Evolutionary conservation across 345 rosid species (phyloP).

Genomic region (Eucalyptus erythrocorys): DNA sequence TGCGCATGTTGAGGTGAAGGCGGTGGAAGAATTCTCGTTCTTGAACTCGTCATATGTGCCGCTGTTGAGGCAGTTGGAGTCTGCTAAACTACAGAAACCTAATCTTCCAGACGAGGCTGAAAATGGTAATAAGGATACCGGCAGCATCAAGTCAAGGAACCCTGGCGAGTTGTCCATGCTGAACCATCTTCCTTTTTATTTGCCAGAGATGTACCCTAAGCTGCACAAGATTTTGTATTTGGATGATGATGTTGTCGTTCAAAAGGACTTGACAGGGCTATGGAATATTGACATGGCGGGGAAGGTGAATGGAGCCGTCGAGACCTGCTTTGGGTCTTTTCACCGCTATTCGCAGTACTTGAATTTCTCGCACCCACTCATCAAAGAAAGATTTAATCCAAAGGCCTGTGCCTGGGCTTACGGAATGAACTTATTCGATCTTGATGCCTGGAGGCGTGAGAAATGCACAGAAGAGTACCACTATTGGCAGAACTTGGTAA

Average conservation of each 20-base stretch:
- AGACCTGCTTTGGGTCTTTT: conserved; percentile 88
- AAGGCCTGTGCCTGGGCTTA: conserved; percentile 92
- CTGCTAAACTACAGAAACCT: conserved; percentile 43
- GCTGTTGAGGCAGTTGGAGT: conserved; percentile 59
- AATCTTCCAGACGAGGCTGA: conserved; percentile 30
- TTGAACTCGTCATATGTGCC: conserved; percentile 68
- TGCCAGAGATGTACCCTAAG: conserved; percentile 85
- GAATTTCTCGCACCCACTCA: conserved; percentile 63
- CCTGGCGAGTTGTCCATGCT: conserved; percentile 57
- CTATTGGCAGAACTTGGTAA: conserved; percentile 13
- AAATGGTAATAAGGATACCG: conserved; percentile 24
- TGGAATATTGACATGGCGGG: conserved; percentile 86
- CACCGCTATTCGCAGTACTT: conserved; percentile 72
- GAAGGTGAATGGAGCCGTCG: conserved; percentile 92
- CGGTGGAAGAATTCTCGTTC: conserved; percentile 57
- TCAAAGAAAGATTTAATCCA: conserved; percentile 60
- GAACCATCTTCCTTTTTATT: conserved; percentile 77
- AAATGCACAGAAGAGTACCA: conserved; percentile 18
- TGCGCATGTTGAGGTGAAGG: conserved; percentile 67
- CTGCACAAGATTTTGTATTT: conserved; percentile 71
- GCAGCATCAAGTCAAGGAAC: conserved; percentile 40
- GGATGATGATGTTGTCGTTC: conserved; percentile 95
- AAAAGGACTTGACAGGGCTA: conserved; percentile 74
- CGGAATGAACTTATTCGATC: conserved; percentile 90
- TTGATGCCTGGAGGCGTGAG: conserved; percentile 78